phyloP scores from a whole-genome alignment of 2,329 filamentous ascomycete genomes.

The Penicillium griseofulvum region DNA sequence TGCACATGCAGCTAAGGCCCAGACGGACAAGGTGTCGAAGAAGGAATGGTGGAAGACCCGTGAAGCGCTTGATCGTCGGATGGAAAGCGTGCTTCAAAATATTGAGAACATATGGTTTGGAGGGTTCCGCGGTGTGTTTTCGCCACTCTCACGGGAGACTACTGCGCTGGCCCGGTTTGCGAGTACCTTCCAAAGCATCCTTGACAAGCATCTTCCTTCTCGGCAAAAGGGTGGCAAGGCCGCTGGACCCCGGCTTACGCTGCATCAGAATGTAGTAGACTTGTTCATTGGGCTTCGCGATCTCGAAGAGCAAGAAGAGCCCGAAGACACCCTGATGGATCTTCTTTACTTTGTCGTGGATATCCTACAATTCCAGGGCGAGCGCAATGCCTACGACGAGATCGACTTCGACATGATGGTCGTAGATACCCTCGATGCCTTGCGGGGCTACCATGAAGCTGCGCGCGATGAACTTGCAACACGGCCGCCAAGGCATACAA shows the following conservation, averaged over 20 bases:
- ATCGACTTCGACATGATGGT: slow-evolving; percentile 93
- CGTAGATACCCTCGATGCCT: slow-evolving; percentile 79
- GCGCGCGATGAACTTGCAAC: slow-evolving; percentile 36
- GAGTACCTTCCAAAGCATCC: slow-evolving; percentile 70
- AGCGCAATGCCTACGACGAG: slow-evolving; percentile 95
- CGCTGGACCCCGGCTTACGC: slow-evolving; percentile 49
- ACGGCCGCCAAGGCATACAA: slow-evolving; percentile 60
- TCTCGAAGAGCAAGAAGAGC: slow-evolving; percentile 66
- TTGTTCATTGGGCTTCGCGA: slow-evolving; percentile 84
- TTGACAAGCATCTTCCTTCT: slow-evolving; percentile 84
- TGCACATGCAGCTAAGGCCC: slow-evolving; percentile 71
- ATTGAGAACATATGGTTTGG: slow-evolving; percentile 94
- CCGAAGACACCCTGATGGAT: slow-evolving; percentile 88
- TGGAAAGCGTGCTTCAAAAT: slow-evolving; percentile 75
- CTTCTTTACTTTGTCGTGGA: slow-evolving; percentile 95
- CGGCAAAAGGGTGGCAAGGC: slow-evolving; percentile 60
- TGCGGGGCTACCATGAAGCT: slow-evolving; percentile 70
- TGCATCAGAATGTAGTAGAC: slow-evolving; percentile 72
- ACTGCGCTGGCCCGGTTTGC: slow-evolving; percentile 72
- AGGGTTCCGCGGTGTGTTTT: slow-evolving; percentile 92
- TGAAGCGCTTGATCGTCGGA: slow-evolving; percentile 71
- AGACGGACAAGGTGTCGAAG: slow-evolving; percentile 71
- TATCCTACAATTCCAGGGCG: slow-evolving; percentile 93
- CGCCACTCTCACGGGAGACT: slow-evolving; percentile 63
- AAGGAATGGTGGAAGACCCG: slow-evolving; percentile 87